phyloP scores from a whole-genome alignment of 208 protist genomes.

The Leishmania braziliensis region DNA sequence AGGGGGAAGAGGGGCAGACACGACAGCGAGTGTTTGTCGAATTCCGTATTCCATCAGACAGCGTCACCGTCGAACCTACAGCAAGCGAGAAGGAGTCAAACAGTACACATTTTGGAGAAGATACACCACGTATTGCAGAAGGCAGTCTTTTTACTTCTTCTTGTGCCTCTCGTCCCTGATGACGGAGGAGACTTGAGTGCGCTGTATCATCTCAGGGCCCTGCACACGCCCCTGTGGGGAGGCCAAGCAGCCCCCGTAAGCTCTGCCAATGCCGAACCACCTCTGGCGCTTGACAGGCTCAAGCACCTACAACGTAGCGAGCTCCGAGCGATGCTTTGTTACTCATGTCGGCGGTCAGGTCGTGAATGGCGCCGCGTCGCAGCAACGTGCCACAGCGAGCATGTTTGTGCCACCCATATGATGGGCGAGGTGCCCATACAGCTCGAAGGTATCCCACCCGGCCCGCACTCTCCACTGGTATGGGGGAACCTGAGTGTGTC shows the following conservation, averaged over 20 bases:
- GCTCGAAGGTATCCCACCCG: background rate
- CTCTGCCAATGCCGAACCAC: background rate
- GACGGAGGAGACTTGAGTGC: background rate
- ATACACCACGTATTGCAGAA: background rate
- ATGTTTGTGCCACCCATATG: background rate
- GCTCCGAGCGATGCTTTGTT: background rate
- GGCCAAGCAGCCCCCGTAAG: too few species aligned
- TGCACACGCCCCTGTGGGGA: too few species aligned
- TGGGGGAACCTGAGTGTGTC: background rate
- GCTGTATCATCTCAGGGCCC: background rate
- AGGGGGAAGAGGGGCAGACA: background rate
- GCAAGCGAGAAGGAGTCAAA: background rate
- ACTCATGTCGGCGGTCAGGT: background rate
- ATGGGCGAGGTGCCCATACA: background rate
- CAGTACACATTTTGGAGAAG: background rate
- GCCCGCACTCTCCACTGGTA: background rate
- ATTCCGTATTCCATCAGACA: background rate
- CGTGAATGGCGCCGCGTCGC: background rate
- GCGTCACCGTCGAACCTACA: background rate
- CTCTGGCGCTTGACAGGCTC: background rate
- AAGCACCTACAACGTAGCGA: background rate
- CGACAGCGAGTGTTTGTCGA: background rate
- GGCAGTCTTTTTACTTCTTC: background rate
- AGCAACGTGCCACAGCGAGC: background rate
- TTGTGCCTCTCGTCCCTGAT: background rate